These are phyloP conservation scores for Trichoderma cornu-damae DNA, from an alignment of 2,329 filamentous ascomycete genomes.

Conservation along the genomic window DNA sequence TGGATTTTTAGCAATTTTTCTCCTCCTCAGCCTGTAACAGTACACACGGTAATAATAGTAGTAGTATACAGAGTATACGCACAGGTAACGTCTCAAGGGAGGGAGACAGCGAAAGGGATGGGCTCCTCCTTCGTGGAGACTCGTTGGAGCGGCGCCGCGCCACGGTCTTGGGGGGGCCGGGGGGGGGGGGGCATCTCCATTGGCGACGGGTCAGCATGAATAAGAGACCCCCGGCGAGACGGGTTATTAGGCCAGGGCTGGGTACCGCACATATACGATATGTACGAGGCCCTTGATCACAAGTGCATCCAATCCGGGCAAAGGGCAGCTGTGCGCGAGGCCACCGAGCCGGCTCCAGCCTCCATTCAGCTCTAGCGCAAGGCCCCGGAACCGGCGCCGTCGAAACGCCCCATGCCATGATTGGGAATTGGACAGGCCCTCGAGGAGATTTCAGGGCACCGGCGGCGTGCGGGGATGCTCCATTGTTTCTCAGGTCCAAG, in stretches of 20 bases:
- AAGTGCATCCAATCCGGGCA: background rate
- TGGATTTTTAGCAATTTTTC: background rate
- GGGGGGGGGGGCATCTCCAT: background rate
- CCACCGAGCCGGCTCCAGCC: conserved; percentile 8
- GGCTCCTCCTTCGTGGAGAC: conserved; percentile 1
- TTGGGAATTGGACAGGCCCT: conserved; percentile 1
- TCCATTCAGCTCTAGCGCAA: background rate
- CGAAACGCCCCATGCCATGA: conserved; percentile 1
- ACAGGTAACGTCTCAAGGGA: background rate
- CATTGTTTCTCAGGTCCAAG: background rate
- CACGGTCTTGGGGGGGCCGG: background rate
- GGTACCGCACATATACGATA: conserved; percentile 3
- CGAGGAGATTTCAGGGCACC: conserved; percentile 9
- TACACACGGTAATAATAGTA: too few species aligned
- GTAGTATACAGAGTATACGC: too few species aligned
- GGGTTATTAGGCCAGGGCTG: background rate
- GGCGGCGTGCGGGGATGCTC: conserved; percentile 7
- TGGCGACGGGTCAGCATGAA: background rate
- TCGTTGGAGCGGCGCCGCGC: background rate
- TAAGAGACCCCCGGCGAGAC: background rate
- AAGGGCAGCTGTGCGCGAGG: background rate
- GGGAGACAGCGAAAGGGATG: conserved; percentile 9
- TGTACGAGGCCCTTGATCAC: background rate
- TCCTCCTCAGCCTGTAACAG: too few species aligned
- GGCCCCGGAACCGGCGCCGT: conserved; percentile 4